Percentiles rank a stretch among this genome's conserved stretches.
phyloP scores from a whole-genome alignment of 1,284 basidiomycete species.

The Prillingera fragicola region DNA sequence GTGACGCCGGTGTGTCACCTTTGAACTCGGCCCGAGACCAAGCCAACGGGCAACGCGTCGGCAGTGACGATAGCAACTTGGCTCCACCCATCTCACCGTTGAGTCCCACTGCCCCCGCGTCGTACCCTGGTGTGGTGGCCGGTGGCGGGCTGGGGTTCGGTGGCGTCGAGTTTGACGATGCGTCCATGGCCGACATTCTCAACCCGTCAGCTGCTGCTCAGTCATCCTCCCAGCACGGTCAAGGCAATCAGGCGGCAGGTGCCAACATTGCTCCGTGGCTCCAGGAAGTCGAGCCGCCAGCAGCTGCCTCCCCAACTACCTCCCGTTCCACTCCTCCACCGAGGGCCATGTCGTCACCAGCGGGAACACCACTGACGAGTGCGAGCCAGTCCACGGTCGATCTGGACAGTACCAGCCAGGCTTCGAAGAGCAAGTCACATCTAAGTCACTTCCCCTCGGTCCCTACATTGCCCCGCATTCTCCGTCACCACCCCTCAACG shows the following conservation, averaged over 20 bases:
- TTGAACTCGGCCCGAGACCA: conserved; percentile 20
- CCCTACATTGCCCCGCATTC: conserved; percentile 22
- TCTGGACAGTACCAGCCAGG: conserved; percentile 9
- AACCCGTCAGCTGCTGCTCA: conserved; percentile 19
- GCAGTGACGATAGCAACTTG: no score
- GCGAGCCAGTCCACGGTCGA: conserved; percentile 1
- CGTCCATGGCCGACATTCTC: conserved; percentile 37
- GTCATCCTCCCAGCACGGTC: not conserved
- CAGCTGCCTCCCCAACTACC: not conserved
- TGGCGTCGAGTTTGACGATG: conserved; percentile 19
- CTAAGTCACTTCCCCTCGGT: conserved; percentile 31
- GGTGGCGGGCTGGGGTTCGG: conserved; percentile 26
- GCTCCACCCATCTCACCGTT: no score
- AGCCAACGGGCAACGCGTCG: conserved; percentile 8
- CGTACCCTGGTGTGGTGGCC: conserved; percentile 32
- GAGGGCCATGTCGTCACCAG: conserved; percentile 1
- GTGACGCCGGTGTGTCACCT: conserved; percentile 26
- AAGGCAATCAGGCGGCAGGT: conserved; percentile 14
- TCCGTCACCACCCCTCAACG: conserved; percentile 4
- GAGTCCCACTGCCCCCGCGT: no score
- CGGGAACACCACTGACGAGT: not conserved
- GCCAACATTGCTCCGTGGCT: conserved; percentile 46
- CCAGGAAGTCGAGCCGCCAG: conserved; percentile 29
- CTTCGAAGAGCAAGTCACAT: conserved; percentile 12
- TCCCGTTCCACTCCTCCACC: no score